Evolutionary conservation across 768 basidiomycete genomes (phyloP).

Genomic region (Phlebiopsis gigantea): DNA sequence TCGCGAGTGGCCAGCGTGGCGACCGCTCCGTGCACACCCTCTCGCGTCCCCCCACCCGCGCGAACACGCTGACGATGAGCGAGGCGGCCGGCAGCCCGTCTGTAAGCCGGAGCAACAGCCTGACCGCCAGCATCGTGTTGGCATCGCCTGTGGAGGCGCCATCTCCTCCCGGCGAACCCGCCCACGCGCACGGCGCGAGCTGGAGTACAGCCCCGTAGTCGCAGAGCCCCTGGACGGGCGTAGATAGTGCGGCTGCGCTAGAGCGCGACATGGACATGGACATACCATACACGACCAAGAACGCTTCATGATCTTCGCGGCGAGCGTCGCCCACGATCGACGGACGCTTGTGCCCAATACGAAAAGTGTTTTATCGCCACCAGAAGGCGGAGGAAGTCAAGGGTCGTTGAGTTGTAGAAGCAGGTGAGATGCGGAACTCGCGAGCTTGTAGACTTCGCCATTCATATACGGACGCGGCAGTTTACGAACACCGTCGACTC

Average conservation of each 20-base stretch:
- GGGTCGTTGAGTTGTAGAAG: neutral
- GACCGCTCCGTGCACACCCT: constrained; percentile 9
- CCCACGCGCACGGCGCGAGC: neutral
- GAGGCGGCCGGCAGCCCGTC: constrained; percentile 17
- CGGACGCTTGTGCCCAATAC: neutral
- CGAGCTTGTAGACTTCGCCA: neutral
- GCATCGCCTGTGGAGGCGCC: constrained; percentile 14
- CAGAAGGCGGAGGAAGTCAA: neutral
- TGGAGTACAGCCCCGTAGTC: neutral
- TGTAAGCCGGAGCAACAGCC: constrained; percentile 22
- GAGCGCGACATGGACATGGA: neutral
- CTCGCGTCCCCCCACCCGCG: constrained; percentile 25
- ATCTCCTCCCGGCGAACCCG: neutral
- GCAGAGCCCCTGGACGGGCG: neutral
- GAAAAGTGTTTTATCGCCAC: neutral
- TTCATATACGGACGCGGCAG: neutral
- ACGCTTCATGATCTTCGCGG: neutral
- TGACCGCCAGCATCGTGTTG: constrained; percentile 22
- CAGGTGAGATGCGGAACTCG: neutral
- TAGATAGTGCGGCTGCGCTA: constrained; percentile 5
- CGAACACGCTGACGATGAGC: constrained; percentile 21
- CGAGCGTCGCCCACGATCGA: neutral
- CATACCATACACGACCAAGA: neutral
- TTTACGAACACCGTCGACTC: neutral
- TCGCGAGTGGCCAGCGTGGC: constrained; percentile 15